A percentile compares a stretch with the other conserved stretches of the same genome.
Conservation (phyloP, 306 rosid species). For the Malus fusca region DNA sequence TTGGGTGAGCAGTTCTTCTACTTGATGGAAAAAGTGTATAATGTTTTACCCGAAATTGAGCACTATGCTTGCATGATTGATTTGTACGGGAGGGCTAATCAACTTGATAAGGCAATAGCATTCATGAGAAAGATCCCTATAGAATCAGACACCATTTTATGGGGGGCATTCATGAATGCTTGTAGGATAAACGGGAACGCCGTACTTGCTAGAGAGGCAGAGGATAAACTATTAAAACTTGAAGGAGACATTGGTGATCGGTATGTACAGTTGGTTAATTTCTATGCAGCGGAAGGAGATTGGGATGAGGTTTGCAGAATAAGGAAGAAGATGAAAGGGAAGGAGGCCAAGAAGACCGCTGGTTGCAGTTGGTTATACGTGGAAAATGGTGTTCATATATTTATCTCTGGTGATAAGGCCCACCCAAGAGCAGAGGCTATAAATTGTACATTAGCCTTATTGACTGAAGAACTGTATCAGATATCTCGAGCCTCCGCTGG, state of each 20-base stretch:
- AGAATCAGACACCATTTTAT: conserved; percentile 43
- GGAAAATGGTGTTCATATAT: conserved; percentile 50
- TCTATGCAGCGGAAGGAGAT: conserved; percentile 61
- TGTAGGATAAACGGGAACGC: conserved; percentile 50
- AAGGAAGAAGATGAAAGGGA: conserved; percentile 73
- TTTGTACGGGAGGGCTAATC: conserved; percentile 68
- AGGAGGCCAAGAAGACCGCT: conserved; percentile 53
- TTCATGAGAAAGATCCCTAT: conserved; percentile 52
- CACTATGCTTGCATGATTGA: conserved; percentile 85
- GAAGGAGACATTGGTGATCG: conserved; percentile 49
- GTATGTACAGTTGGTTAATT: conserved; percentile 73
- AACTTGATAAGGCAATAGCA: conserved; percentile 46
- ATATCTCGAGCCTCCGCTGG: not conserved
- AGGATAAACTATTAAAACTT: conserved; percentile 33
- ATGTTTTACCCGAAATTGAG: conserved; percentile 44
- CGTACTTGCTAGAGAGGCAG: conserved; percentile 46
- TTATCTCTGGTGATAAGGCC: conserved; percentile 54
- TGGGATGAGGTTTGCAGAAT: conserved; percentile 82
- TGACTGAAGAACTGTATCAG: conserved; percentile 36
- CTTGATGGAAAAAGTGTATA: conserved; percentile 51
- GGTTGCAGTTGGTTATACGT: conserved; percentile 79
- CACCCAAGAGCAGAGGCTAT: conserved; percentile 46
- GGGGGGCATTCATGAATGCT: conserved; percentile 70
- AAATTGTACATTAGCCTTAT: conserved; percentile 40
- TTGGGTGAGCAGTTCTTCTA: conserved; percentile 51